Base-by-base conservation (phyloP, 1,284 basidiomycete genomes). In the Schizophyllum commune region DNA sequence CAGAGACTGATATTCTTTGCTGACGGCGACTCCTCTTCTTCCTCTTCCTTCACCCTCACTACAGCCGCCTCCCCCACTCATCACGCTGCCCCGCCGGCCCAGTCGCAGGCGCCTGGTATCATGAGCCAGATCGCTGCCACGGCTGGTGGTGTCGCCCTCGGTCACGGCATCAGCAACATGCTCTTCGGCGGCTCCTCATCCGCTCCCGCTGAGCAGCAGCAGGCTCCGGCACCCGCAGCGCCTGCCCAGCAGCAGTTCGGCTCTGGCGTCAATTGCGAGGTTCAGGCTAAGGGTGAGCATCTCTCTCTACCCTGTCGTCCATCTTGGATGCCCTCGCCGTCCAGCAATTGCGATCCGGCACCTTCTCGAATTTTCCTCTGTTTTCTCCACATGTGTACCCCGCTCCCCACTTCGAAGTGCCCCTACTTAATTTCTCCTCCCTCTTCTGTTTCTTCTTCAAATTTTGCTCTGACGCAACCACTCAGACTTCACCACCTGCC, bases 61-160 rank as follows among this genome's bases (percentile, higher is more conserved):
- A 75, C 79, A 0, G 75, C 73, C 32, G 70, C 77, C 6, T 76
- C 67, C 65, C 73, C 72, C 9, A 78, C 83, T 39, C 75, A 77
- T 0, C 75, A 72, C 22, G 68, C 77, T n/a, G 75, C 67, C 64
- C 74, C 71, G 8, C 77, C 83, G 17, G 75, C 77, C 34, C 75
- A 77, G 21, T 74, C 78, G 1, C 89, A 0, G 89, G 90, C 5
- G n/a, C n/a, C 7, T 54, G 52, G 52, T 6, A 78, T 92, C 79
- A 62, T 92, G 17, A 78, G 83, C 0, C 87, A 90, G 72, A 94
- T 94, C 91, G 92, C 92, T 60, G 91, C 92, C 15, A 94, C 92
- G 6, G 92, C 91, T 32, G 92, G 91, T 60, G 91, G 89, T 64
- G 92, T 94, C 52, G 92, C 92, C 5, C 82, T 94, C 64, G 92